phyloP scores from a whole-genome alignment of 1,284 basidiomycete species.

The Heterobasidion occidentale region DNA sequence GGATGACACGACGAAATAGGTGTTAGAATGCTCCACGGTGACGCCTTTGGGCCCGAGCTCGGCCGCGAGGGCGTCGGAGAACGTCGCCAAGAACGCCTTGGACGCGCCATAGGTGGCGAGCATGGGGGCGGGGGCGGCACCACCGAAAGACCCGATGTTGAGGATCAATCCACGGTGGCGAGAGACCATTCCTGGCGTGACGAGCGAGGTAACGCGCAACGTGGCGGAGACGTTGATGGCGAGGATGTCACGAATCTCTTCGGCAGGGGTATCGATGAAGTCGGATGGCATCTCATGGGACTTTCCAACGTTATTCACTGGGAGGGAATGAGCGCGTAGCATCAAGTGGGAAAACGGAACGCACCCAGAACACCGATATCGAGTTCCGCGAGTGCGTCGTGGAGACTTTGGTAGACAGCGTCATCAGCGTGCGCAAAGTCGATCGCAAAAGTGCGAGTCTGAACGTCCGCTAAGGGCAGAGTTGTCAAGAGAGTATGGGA shows the following conservation, averaged over 20 bases:
- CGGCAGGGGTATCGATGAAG: conserved; percentile 52
- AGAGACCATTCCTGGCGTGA: conserved; percentile 79
- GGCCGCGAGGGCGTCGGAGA: conserved; percentile 80
- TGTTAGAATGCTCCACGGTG: conserved; percentile 82
- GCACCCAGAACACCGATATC: conserved; percentile 82
- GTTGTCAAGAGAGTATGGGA: neutral
- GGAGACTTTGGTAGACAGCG: conserved; percentile 46
- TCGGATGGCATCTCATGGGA: conserved; percentile 74
- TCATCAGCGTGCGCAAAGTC: conserved; percentile 70
- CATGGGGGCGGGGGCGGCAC: conserved; percentile 84
- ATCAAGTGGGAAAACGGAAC: conserved; percentile 12
- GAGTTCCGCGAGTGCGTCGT: conserved; percentile 40
- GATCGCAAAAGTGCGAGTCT: conserved; percentile 68
- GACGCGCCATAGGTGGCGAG: conserved; percentile 90
- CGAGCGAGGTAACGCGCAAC: conserved; percentile 54
- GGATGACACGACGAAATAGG: conserved; percentile 94
- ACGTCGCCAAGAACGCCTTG: conserved; percentile 88
- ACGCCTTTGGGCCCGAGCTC: conserved; percentile 77
- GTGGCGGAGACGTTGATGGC: conserved; percentile 66
- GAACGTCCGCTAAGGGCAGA: conserved; percentile 27
- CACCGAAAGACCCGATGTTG: conserved; percentile 92
- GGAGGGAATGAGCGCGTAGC: neutral
- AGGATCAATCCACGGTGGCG: conserved; percentile 80
- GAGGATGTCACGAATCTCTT: conserved; percentile 64
- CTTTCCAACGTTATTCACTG: conserved; percentile 96